These are phyloP conservation scores for Blastomyces percursus DNA, from an alignment of 2,329 filamentous ascomycete species.

Conservation along the genomic window DNA sequence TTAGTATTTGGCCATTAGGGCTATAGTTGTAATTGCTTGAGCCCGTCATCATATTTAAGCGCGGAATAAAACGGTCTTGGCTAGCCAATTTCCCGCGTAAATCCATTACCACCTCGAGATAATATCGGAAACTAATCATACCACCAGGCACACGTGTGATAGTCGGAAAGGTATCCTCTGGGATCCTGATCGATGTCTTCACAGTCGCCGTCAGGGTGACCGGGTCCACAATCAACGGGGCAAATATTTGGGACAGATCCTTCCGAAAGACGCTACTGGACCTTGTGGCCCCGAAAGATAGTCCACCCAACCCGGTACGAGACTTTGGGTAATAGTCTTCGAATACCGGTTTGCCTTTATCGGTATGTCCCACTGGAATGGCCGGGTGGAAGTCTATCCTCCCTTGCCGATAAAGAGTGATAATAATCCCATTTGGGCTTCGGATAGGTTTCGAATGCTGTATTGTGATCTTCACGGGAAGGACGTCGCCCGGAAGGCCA, in stretches of 20 bases:
- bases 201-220: slow-evolving; percentile 65
- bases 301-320: slow-evolving; percentile 70
- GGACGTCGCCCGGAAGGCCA: slow-evolving; percentile 71
- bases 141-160: slow-evolving; percentile 80
- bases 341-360: slow-evolving; percentile 58
- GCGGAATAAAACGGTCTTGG: slow-evolving; percentile 56
- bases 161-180: slow-evolving; percentile 83
- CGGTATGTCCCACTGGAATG: slow-evolving; percentile 48
- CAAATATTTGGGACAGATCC: slow-evolving; percentile 79
- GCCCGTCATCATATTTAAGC: slow-evolving; percentile 41
- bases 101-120: slow-evolving; percentile 85
- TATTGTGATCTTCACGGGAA: slow-evolving; percentile 69
- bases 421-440: slow-evolving; percentile 83
- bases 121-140: slow-evolving; percentile 93
- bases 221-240: slow-evolving; percentile 80
- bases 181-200: slow-evolving; percentile 72
- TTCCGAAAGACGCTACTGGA: slow-evolving; percentile 92
- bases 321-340: slow-evolving; percentile 83
- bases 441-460: slow-evolving; percentile 82
- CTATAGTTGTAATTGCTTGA: slow-evolving; percentile 35
- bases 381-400: slow-evolving; percentile 71
- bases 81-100: slow-evolving; percentile 73
- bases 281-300: slow-evolving; percentile 75
- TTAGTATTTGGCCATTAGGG: slow-evolving; percentile 29
- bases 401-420: slow-evolving; percentile 83